Evolutionary conservation across 148 eudicot genomes (phyloP), one percentile per base, ranked within the genome.

Genomic region (Rhododendron molle): DNA sequence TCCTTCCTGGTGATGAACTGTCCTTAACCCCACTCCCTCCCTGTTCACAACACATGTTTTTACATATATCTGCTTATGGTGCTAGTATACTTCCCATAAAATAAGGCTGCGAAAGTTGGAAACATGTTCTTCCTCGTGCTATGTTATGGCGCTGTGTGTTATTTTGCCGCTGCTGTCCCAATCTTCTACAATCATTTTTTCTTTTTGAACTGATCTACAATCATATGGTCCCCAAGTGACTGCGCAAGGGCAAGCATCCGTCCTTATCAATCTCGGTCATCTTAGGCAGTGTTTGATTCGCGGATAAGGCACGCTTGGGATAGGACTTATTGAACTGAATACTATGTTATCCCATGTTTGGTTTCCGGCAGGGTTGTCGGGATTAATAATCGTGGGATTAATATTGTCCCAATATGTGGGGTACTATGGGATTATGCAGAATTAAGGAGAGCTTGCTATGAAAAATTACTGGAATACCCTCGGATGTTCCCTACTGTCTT

Each of bases 81-180:
- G 44, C 30, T 76, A 30, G 15, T 32, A 32, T 73, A 34, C 5
- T 40, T 34, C 23, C 34, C 13, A 5, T 73, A 4, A 14, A 18
- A 8, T 78, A 5, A 44, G 23, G 34, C 44, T 38, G 80, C 10
- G 15, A 23, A 78, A 78, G 58, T 30, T 54, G 23, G 34, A 30
- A 50, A 30, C 62, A 80, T 80, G 82, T 79, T 79, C 58, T 47
- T 79, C 60, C 82, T 8, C 82, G 13, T 79, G 82, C 58, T 13
- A 8, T 78, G 81, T 78, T 58, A 5, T 47, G 36, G 58, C 54
- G 15, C 4, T 30, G 16, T 80, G 4, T 49, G 65, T 34, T 50
- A 20, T 49, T 80, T 50, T 5, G 23, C 14, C 30, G 32, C 26
- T 71, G 32, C 62, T 30, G 65, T 50, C 43, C 21, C 62, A 26